Conservation (phyloP, 306 rosid genomes). For the Sphenostylis stenocarpa region DNA sequence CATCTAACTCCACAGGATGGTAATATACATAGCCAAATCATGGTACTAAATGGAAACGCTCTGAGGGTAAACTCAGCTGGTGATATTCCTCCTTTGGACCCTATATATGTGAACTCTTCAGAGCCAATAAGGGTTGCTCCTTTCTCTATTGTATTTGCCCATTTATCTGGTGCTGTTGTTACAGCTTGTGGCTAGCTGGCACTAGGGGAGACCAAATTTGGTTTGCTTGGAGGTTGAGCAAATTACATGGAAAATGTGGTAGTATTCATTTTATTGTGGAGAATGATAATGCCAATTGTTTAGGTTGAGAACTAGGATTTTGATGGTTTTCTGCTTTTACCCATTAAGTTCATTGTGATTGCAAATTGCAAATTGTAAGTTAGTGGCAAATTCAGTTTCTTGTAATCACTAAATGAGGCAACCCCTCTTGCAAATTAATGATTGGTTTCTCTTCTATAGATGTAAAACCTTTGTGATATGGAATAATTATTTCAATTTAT, state of each 20-base stretch:
- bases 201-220: slow-evolving; percentile 29
- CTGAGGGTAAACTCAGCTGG: slow-evolving; percentile 59
- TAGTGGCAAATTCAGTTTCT: not conserved
- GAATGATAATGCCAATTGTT: not conserved
- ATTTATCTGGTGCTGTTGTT: slow-evolving; percentile 56
- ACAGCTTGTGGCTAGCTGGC: slow-evolving; percentile 60
- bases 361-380: slow-evolving; percentile 3
- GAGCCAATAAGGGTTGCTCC: slow-evolving; percentile 65
- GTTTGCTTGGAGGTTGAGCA: slow-evolving; percentile 33
- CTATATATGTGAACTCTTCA: slow-evolving; percentile 54
- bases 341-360: not conserved
- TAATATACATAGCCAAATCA: slow-evolving; percentile 71
- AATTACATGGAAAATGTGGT: slow-evolving; percentile 10
- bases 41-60: slow-evolving; percentile 72
- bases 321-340: not conserved
- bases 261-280: slow-evolving; percentile 17
- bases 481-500: too few relatives aligned
- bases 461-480: not conserved
- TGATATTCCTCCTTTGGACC: slow-evolving; percentile 68
- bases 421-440: not conserved
- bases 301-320: not conserved
- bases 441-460: not conserved
- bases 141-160: slow-evolving; percentile 80
- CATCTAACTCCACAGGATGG: slow-evolving; percentile 69
- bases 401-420: not conserved